Evolutionary conservation across 208 protist species (phyloP), one percentile per base, ranked within the genome.

Genomic region (Trypanosoma avium): DNA sequence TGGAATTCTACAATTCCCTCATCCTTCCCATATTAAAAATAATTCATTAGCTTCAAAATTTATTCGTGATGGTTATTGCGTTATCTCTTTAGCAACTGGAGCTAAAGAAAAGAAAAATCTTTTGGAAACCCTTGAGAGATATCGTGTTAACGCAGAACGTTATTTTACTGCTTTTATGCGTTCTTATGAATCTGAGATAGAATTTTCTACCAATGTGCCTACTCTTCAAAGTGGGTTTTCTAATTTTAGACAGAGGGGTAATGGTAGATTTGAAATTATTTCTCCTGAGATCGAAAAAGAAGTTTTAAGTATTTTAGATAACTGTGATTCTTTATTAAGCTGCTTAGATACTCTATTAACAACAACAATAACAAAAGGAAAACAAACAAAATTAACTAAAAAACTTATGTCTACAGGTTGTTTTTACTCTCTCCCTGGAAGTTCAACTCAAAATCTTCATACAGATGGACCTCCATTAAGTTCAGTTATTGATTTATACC

Each of bases 261-360:
- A 67, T 12, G 84, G 84, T 1, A 74, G 84, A 10, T 88, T 77
- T 66, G 81, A 91, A 61, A 75, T 88, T 22, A 82, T 91, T 52
- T 74, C 70, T 33, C 40, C 67, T 21, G 66, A 72, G 19, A 82
- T 90, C 33, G 67, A 59, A n/a, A 54, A 75, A 15, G 73, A 76
- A 21, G 73, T 86, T 21, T 33, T 80, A 21, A 56, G 69, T 32
- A 53, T 90, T 12, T 40, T 87, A 4, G 52, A 61, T 12, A 72
- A 77, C 1, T 80, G 72, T 47, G 29, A 73, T 22, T 8, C n/a
- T 1, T 35, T 90, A n/a, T 67, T 72, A 24, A 24, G 77, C 36
- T 81, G 55, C 10, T 22, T 90, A 15, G 43, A 73, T 13, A 36
- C 55, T 15, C 45, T 85, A 10, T 58, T 90, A 17, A 49, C 61